phyloP scores from a whole-genome alignment of 805 yeast species.

The Pichia sporocuriosa region DNA sequence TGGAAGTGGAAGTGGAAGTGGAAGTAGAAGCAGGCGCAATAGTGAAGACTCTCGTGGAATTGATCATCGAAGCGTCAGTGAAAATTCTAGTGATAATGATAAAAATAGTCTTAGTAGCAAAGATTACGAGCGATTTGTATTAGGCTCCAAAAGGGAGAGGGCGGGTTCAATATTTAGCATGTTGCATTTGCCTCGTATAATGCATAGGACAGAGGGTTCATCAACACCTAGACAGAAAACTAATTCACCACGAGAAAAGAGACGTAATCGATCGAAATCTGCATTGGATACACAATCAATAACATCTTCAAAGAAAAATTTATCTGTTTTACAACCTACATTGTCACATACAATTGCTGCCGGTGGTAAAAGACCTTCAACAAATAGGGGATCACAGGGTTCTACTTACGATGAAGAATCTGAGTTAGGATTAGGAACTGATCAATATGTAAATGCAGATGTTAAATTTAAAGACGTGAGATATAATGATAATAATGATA shows the following conservation, averaged over 20 bases:
- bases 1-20: no score
- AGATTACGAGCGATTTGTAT: background rate
- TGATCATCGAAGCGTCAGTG: no score
- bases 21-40: no score
- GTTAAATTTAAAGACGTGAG: background rate
- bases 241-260: background rate
- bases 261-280: background rate
- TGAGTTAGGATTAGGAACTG: background rate
- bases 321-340: slow-evolving; percentile 10
- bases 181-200: slow-evolving; percentile 2
- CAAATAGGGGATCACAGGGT: background rate
- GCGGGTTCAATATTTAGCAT: slow-evolving; percentile 1
- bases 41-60: no score
- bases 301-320: background rate
- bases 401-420: slow-evolving; percentile 3
- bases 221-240: background rate
- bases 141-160: slow-evolving; percentile 2
- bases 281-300: background rate
- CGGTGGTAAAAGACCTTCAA: slow-evolving; percentile 2
- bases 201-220: background rate
- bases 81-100: background rate
- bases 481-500: background rate
- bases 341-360: slow-evolving; percentile 11
- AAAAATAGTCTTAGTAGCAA: background rate
- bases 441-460: slow-evolving; percentile 6